Evolutionary conservation across 495 filamentous ascomycete genomes (phyloP).

Genomic region (Geoglossum glabrum): DNA sequence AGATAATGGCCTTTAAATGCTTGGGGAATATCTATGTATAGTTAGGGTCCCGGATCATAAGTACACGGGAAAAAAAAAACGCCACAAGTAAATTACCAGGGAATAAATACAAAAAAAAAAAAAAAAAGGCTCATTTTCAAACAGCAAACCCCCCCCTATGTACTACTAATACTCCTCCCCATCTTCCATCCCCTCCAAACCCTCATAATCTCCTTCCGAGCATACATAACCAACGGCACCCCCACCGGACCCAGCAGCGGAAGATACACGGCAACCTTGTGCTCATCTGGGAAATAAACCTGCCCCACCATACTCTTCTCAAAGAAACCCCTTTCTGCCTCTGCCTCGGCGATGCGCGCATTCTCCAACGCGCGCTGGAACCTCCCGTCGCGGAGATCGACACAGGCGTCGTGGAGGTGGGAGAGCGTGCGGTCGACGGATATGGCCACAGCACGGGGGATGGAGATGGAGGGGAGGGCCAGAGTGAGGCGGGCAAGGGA

Average conservation of each 20-base stretch:
- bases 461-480: constrained; percentile 74
- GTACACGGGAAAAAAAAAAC: neutral
- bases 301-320: constrained; percentile 99
- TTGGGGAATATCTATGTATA: no score
- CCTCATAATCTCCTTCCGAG: constrained; percentile 55
- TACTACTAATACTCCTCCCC: neutral
- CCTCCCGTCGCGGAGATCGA: constrained; percentile 41
- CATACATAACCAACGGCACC: constrained; percentile 67
- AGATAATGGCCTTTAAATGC: no score
- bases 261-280: constrained; percentile 94
- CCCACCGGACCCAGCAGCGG: constrained; percentile 81
- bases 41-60: neutral
- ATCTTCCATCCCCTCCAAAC: neutral
- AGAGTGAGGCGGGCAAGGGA: constrained; percentile 70
- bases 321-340: constrained; percentile 90
- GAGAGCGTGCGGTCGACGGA: constrained; percentile 62
- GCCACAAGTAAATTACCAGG: neutral
- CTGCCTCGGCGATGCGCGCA: constrained; percentile 64
- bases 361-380: constrained; percentile 51
- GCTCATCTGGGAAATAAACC: constrained; percentile 93
- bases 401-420: constrained; percentile 58
- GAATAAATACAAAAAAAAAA: neutral
- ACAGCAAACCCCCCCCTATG: neutral
- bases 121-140: neutral
- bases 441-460: constrained; percentile 66